Evolutionary conservation across 768 basidiomycete genomes (phyloP).

Genomic region (Phylloporus arenicola): DNA sequence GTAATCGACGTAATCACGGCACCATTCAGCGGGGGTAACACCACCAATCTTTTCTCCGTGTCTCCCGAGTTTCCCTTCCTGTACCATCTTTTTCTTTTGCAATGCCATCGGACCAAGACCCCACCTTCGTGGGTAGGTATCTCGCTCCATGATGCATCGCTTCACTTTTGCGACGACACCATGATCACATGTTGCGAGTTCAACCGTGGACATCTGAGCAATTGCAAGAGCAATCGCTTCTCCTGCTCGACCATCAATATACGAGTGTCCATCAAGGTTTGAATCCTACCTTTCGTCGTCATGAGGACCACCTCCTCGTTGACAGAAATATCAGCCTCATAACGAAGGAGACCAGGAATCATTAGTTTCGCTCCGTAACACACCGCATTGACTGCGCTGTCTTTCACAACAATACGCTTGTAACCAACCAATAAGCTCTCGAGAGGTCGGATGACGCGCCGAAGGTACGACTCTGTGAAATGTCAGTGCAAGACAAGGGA

Average conservation of each 20-base stretch:
- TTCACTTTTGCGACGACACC: slow-evolving; percentile 99
- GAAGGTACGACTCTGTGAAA: slow-evolving; percentile 83
- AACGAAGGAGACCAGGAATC: slow-evolving; percentile 97
- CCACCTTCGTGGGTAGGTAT: slow-evolving; percentile 97
- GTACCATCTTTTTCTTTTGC: slow-evolving; percentile 97
- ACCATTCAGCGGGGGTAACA: slow-evolving; percentile 88
- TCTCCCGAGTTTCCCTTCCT: slow-evolving; percentile 95
- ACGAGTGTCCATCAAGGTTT: neutral
- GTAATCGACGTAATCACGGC: slow-evolving; percentile 90
- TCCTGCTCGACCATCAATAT: slow-evolving; percentile 37
- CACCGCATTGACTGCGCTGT: slow-evolving; percentile 97
- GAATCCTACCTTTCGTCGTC: slow-evolving; percentile 84
- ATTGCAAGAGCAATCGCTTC: slow-evolving; percentile 94
- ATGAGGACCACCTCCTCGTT: slow-evolving; percentile 97
- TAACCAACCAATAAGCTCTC: slow-evolving; percentile 93
- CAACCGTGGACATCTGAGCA: slow-evolving; percentile 98
- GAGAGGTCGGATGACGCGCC: slow-evolving; percentile 89
- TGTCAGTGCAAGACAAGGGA: slow-evolving; percentile 10
- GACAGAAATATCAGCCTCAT: slow-evolving; percentile 89
- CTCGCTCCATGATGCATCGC: slow-evolving; percentile 98
- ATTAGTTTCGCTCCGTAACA: slow-evolving; percentile 99
- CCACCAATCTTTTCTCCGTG: slow-evolving; percentile 87
- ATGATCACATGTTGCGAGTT: slow-evolving; percentile 96
- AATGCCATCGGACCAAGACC: slow-evolving; percentile 95
- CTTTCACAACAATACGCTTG: slow-evolving; percentile 98